Conservation (phyloP, 2,329 filamentous ascomycete species). For the Verticillium isaacii region DNA sequence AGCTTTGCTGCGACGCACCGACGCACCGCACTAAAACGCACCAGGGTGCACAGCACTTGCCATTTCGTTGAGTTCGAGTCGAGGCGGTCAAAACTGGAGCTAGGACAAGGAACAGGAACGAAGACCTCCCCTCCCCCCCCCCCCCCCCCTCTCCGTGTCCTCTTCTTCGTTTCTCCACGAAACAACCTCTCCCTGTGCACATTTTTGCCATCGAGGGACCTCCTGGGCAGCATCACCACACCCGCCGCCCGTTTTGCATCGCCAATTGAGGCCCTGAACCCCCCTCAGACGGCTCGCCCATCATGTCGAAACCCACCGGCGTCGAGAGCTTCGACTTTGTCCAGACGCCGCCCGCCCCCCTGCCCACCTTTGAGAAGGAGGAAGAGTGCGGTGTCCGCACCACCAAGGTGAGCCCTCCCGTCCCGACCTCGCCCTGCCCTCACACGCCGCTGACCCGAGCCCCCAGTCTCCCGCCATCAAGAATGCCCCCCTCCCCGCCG, state of each 20-base stretch:
- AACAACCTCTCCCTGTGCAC: background rate
- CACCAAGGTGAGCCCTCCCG: background rate
- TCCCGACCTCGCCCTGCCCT: too few relatives aligned
- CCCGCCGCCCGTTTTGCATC: background rate
- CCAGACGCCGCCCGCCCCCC: constrained; percentile 47
- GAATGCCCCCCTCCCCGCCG: constrained; percentile 80
- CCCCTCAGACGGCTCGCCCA: constrained; percentile 18
- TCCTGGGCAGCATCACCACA: background rate
- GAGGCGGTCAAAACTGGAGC: background rate
- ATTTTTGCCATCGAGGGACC: background rate
- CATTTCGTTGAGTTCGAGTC: background rate
- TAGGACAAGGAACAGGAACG: background rate
- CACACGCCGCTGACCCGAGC: background rate
- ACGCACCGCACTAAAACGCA: background rate
- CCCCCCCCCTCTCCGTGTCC: background rate
- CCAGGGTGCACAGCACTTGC: background rate
- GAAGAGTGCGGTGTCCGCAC: constrained; percentile 52
- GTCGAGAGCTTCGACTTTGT: constrained; percentile 60
- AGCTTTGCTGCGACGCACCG: background rate
- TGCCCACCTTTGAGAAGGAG: constrained; percentile 43
- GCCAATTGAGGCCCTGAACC: background rate
- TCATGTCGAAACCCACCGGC: constrained; percentile 39
- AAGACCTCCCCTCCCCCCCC: too few relatives aligned
- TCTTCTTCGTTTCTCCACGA: background rate
- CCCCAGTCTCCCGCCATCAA: constrained; percentile 75